These are phyloP conservation scores for barley (Hordeum vulgare) DNA, from an alignment of 176 grass and related monocot species.

Conservation along the genomic window MorexV3_pseudomolecules_assembly NC_058518.1:489724161-489724660, in stretches of 20 bases:
- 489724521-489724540: slow-evolving; percentile 75
- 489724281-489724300: no score
- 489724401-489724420: neutral
- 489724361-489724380: neutral
- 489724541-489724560: slow-evolving; percentile 86
- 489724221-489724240: no score
- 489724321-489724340: no score
- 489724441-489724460: slow-evolving; percentile 17
- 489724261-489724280: no score
- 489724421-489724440: neutral
- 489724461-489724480: slow-evolving; percentile 83
- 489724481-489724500: slow-evolving; percentile 75
- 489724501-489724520: slow-evolving; percentile 78
- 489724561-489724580: neutral
- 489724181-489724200: no score
- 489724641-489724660: slow-evolving; percentile 90
- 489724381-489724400: neutral
- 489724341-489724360: neutral
- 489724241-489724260: no score
- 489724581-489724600: neutral
- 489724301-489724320: no score
- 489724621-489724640: slow-evolving; percentile 96
- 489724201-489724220: no score
- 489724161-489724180: neutral
- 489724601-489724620: slow-evolving; percentile 22